phyloP scores from a whole-genome alignment of 768 basidiomycete species.

The Termitomyces sp. region DNA sequence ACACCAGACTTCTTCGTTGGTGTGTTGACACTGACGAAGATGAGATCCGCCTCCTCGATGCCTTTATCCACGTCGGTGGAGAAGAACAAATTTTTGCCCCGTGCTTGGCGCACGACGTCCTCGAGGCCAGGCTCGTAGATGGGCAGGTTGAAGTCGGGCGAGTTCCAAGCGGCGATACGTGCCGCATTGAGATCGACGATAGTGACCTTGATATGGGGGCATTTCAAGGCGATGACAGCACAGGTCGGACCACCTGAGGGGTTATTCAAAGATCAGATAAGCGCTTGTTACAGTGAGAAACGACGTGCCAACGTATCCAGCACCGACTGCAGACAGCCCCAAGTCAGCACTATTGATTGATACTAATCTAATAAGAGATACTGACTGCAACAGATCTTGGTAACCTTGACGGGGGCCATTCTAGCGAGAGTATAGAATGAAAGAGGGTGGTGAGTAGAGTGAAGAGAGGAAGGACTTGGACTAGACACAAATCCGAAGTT shows the following conservation, averaged over 20 bases:
- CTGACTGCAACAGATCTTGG: conserved; percentile 88
- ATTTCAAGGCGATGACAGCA: conserved; percentile 90
- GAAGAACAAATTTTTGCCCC: conserved; percentile 97
- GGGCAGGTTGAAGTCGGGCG: conserved; percentile 74
- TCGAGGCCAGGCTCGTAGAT: conserved; percentile 98
- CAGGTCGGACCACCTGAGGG: conserved; percentile 85
- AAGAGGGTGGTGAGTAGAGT: not conserved
- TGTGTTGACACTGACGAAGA: conserved; percentile 98
- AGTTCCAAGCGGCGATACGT: conserved; percentile 97
- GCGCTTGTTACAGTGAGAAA: not conserved
- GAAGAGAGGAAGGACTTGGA: not conserved
- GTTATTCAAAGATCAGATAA: not conserved
- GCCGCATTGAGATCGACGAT: conserved; percentile 97
- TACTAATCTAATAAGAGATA: conserved; percentile 15
- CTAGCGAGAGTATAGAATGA: conserved; percentile 1
- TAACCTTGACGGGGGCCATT: conserved; percentile 60
- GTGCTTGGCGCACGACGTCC: conserved; percentile 80
- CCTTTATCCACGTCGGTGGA: conserved; percentile 90
- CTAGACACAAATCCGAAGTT: not conserved
- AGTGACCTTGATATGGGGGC: conserved; percentile 89
- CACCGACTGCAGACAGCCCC: conserved; percentile 53
- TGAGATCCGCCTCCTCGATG: conserved; percentile 92
- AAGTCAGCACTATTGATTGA: conserved; percentile 9
- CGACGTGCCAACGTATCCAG: conserved; percentile 85
- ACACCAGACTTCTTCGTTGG: conserved; percentile 98